Conservation (phyloP, 2,329 filamentous ascomycete species). For the Colletotrichum orchidophilum region DNA sequence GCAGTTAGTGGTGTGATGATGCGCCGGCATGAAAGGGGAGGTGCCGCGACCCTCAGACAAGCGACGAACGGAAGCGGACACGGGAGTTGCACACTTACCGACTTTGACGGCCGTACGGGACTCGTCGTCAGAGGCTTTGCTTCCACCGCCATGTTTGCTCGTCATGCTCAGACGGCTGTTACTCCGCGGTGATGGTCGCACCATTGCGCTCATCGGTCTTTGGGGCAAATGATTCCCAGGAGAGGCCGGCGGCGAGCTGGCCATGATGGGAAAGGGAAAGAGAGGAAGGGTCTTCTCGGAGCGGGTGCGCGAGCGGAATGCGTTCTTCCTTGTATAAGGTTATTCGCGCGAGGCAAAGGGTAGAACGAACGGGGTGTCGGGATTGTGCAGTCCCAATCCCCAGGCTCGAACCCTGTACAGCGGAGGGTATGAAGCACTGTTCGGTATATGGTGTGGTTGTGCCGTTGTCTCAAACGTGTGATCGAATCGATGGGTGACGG, state of each 20-base stretch:
- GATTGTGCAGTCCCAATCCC: slow-evolving; percentile 13
- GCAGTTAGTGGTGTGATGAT: slow-evolving; percentile 27
- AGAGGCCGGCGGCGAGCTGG: slow-evolving; percentile 76
- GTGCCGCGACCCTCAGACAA: background rate
- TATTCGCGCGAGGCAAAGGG: slow-evolving; percentile 11
- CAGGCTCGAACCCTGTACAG: slow-evolving; percentile 26
- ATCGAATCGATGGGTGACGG: slow-evolving; percentile 18
- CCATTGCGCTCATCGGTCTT: slow-evolving; percentile 84
- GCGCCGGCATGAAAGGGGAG: slow-evolving; percentile 13
- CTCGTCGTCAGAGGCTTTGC: slow-evolving; percentile 89
- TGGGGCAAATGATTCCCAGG: slow-evolving; percentile 61
- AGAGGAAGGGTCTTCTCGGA: slow-evolving; percentile 25
- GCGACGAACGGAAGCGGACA: background rate
- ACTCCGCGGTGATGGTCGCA: slow-evolving; percentile 77
- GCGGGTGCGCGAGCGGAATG: slow-evolving; percentile 21
- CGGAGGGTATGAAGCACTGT: slow-evolving; percentile 23
- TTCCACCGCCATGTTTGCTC: slow-evolving; percentile 78
- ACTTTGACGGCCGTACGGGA: slow-evolving; percentile 94
- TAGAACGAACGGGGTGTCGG: slow-evolving; percentile 19
- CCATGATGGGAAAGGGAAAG: slow-evolving; percentile 58
- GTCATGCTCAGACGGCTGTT: slow-evolving; percentile 87
- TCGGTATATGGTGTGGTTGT: slow-evolving; percentile 14
- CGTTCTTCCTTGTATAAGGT: slow-evolving; percentile 25
- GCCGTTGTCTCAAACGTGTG: slow-evolving; percentile 27
- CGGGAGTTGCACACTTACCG: slow-evolving; percentile 68